Evolutionary conservation across 768 basidiomycete genomes (phyloP).

Genomic region (Pleurotus cornucopiae): DNA sequence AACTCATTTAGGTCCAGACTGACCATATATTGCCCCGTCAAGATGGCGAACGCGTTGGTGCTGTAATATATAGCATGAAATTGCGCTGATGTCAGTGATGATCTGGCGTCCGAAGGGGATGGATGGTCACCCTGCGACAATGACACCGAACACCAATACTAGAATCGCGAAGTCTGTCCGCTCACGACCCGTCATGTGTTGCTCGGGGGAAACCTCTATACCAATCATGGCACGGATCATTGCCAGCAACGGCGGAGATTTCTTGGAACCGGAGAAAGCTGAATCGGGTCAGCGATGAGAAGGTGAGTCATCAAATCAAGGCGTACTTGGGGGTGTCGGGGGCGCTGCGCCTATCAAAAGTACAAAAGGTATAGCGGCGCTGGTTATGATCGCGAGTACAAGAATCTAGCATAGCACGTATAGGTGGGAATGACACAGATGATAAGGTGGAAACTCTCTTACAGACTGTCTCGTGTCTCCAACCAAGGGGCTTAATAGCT

Average conservation of each 20-base stretch:
- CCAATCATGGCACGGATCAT: constrained; percentile 54
- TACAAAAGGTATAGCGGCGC: constrained; percentile 52
- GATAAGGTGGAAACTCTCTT: constrained; percentile 15
- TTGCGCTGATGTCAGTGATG: constrained; percentile 24
- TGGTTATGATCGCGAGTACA: constrained; percentile 67
- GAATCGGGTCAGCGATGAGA: constrained; percentile 10
- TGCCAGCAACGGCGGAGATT: constrained; percentile 48
- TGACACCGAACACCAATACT: constrained; percentile 53
- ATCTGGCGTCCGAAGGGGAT: neutral
- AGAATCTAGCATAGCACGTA: constrained; percentile 21
- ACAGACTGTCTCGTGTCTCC: constrained; percentile 57
- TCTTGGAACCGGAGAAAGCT: constrained; percentile 69
- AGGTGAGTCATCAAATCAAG: neutral
- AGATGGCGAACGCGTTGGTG: constrained; percentile 57
- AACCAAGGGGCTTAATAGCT: constrained; percentile 65
- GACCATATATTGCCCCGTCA: constrained; percentile 69
- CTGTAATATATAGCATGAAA: too few relatives aligned
- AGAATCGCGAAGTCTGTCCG: constrained; percentile 68
- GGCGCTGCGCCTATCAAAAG: constrained; percentile 60
- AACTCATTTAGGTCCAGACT: constrained; percentile 17
- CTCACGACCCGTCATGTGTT: constrained; percentile 60
- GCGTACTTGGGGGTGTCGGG: constrained; percentile 75
- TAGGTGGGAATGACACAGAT: neutral
- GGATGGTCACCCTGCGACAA: constrained; percentile 52
- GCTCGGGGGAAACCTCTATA: constrained; percentile 31